Evolutionary conservation across 1,139 yeast species (phyloP).

Genomic region (Lodderomyces jiufengensis): DNA sequence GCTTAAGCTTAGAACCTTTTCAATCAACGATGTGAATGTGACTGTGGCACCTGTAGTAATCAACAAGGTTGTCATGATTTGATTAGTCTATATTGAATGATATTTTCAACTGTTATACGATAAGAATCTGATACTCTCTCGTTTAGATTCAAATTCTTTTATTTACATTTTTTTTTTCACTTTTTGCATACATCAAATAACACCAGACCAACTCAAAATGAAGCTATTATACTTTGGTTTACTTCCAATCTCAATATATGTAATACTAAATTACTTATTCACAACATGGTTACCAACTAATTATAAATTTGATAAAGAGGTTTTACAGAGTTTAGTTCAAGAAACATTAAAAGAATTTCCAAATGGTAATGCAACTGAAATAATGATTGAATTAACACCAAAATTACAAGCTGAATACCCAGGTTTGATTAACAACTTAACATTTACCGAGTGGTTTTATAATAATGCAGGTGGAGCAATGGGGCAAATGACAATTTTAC

Average conservation of each 20-base stretch:
- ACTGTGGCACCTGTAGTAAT: constrained; percentile 81
- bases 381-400: constrained; percentile 59
- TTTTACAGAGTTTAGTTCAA: constrained; percentile 46
- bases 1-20: constrained; percentile 28
- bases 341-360: constrained; percentile 52
- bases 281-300: constrained; percentile 65
- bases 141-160: constrained; percentile 1
- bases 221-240: constrained; percentile 19
- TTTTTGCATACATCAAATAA: neutral
- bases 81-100: neutral
- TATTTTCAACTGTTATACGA: constrained; percentile 2
- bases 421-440: constrained; percentile 62
- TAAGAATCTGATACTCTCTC: constrained; percentile 3
- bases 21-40: constrained; percentile 60
- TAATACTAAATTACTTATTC: constrained; percentile 41
- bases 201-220: constrained; percentile 13
- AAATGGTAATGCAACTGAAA: constrained; percentile 58
- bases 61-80: constrained; percentile 13
- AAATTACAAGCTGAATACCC: constrained; percentile 59
- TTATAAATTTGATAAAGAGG: constrained; percentile 55
- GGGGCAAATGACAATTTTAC: constrained; percentile 95
- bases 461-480: constrained; percentile 99
- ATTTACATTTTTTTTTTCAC: neutral
- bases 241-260: constrained; percentile 25
- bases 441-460: constrained; percentile 85